Evolutionary conservation across 371 early-diverging fungal genomes (phyloP), one percentile per base, ranked within the genome.

Genomic region (Mucor velutinosus): DNA sequence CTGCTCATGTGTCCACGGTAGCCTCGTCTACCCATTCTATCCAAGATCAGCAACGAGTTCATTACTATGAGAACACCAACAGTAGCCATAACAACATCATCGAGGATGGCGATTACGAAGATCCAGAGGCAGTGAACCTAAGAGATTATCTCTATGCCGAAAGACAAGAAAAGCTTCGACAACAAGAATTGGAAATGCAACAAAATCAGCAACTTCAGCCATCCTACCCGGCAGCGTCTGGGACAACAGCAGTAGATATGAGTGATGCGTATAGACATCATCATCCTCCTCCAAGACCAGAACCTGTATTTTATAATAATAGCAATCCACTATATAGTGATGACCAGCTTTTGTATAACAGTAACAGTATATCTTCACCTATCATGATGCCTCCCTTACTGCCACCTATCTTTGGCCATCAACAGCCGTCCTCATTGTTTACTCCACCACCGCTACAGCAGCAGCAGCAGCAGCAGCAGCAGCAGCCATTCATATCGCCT

Each of bases 71-170:
- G 11, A 15, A n/a, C 23, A 11, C 37, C 59, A 33, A 35, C 15
- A 23, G 14, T 17, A 25, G 33, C 17, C 17, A 27, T 60, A 21
- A 60, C 15, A 30, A 51, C 1, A 15, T 23, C 12, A 41, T 41
- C 23, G 47, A 60, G 15, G 56, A 55, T n/a, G 45, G 63, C 25
- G 62, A 73, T 3, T 73, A 69, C 15, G 15, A 65, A 17, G 70
- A 73, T 39, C 71, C 74, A 0, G 66, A 73, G n/a, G 66, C 74
- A 0, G 47, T 74, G 8, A 35, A 61, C 29, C 30, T 74, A 19
- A 57, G 61, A 43, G 74, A 67, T 0, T 74, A 71, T 62, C 55
- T 71, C 14, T 55, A 68, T 12, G 74, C 71, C 0, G 74, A 74
- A 59, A 67, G 71, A 65, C 37, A 71, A 67, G 43, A 64, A 56